These are phyloP conservation scores for Copromyces sp. DNA, from an alignment of 495 filamentous ascomycete species.

Conservation along the genomic window DNA sequence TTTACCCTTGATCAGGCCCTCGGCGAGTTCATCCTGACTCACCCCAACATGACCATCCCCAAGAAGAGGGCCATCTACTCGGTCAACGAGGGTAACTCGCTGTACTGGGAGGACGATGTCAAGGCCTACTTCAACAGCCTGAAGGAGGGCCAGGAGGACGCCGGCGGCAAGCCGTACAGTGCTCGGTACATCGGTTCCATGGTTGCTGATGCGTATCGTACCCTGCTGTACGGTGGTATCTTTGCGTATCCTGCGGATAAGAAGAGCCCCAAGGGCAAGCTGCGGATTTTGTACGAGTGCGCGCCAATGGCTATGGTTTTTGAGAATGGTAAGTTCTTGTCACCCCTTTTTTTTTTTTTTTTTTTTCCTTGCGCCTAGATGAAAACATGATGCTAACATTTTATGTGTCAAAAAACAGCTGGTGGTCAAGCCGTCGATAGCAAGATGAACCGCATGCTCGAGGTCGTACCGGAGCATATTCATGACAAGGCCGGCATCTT, in stretches of 20 bases:
- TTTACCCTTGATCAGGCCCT: constrained; percentile 95
- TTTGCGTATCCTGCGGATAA: constrained; percentile 97
- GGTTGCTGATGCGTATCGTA: constrained; percentile 97
- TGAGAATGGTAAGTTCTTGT: constrained; percentile 70
- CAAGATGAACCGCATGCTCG: constrained; percentile 79
- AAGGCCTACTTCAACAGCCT: constrained; percentile 81
- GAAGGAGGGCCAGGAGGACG: constrained; percentile 56
- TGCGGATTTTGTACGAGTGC: constrained; percentile 96
- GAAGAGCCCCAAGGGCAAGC: constrained; percentile 96
- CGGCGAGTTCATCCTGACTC: constrained; percentile 96
- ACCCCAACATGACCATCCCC: constrained; percentile 87
- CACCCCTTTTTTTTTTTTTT: background rate
- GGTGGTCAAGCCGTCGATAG: constrained; percentile 87
- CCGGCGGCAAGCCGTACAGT: constrained; percentile 76
- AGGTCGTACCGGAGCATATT: constrained; percentile 83
- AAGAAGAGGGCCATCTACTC: constrained; percentile 80
- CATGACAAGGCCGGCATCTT: constrained; percentile 95
- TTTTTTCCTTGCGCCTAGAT: background rate
- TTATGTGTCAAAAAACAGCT: constrained; percentile 33
- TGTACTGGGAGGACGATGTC: constrained; percentile 88
- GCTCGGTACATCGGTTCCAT: constrained; percentile 93
- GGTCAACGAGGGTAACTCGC: constrained; percentile 94
- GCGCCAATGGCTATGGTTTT: constrained; percentile 99
- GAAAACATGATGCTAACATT: constrained; percentile 7
- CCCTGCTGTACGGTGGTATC: constrained; percentile 87